Evolutionary conservation across 306 rosid genomes (phyloP), one percentile per base, ranked within the genome.

Genomic region (Vigna radiata): DNA sequence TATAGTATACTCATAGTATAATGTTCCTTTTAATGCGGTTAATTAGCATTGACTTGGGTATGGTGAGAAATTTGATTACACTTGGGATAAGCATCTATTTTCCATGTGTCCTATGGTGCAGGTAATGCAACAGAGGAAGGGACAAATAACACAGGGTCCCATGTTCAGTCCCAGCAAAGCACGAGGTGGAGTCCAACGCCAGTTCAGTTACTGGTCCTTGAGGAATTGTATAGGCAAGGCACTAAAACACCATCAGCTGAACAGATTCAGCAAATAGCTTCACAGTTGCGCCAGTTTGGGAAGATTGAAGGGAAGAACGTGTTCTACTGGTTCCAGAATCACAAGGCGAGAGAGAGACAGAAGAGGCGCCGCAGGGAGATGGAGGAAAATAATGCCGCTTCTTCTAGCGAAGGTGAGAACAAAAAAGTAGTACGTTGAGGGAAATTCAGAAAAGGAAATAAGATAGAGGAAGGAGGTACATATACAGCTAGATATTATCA

Each of bases 291-390:
- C 10, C 83, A 79, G 71, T 91, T 86, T 63, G 97, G 97, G 29
- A 89, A 82, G 84, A 83, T 91, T 49, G 94, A 91, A 88, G 92
- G 94, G 2, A 91, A 89, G 56, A 91, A 91, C 16, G 97, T 91
- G 18, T 91, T 89, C 82, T 91, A 91, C 44, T 91, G 97, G 97
- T 91, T 91, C 77, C 97, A 91, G 78, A 91, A 89, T 83, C 97
- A 91, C 81, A 89, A 88, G 72, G 97, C 97, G 0, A 89, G 97
- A 75, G 97, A 91, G 79, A 79, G 93, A 7, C 93, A 88, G 86
- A 91, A 88, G 67, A 89, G 86, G 47, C 88, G 91, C 25, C 84
- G 90, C 50, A 47, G 70, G 1, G 80, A 82, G 18, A 78, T 85
- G 90, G 87, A 86, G 86, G 79, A 77, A 63, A 43, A 60, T 21